Evolutionary conservation across 176 grass and related monocot genomes (phyloP), one percentile per base, ranked within the genome.

Genomic region (barley (Hordeum vulgare)): DNA sequence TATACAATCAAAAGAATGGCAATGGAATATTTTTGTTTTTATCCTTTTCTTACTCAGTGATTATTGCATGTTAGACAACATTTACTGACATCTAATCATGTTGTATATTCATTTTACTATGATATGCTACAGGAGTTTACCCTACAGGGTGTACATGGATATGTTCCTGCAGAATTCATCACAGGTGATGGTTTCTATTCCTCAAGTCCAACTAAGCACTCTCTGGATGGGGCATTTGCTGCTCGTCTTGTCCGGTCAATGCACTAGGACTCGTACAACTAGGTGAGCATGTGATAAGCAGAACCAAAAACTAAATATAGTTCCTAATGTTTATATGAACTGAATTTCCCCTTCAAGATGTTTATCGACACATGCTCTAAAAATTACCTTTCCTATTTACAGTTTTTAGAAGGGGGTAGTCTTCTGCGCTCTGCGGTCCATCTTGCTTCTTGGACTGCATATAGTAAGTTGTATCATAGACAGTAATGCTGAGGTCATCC

Each of bases 201-300:
- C 61, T 94, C 95, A 80, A 91, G 84, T 88, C 92, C 92, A 83
- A 91, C 89, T 62, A 94, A 92, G 27, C 95, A 94, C 86, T 75
- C 86, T 62, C 92, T 97, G 51, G 95, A 97, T 71, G 92, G 95
- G 65, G 88, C 95, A 88, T 97, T 97, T 88, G 92, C 92, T 78
- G 90, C 95, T 74, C 92, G 92, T 41, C 86, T 97, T 75, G 65
- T 94, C 27, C 84, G 84, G 31, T 91, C 88, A 59, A 54, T 45
- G 11, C 26, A 76, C 63, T 92, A 84, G 77, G 72, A 37, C 47
- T 75, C 18, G 33, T 45, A 80, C 45, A 65, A 28, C 62, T 75
- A 76, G 75, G 84, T 90, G 67, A 90, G 27, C 8, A 31, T 74
- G 12, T 20, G 80, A 78, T 78, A 12, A 74, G 72, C 25, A 75